phyloP scores from a whole-genome alignment of 1,139 yeast genomes.

The Taphrina deformans region DNA sequence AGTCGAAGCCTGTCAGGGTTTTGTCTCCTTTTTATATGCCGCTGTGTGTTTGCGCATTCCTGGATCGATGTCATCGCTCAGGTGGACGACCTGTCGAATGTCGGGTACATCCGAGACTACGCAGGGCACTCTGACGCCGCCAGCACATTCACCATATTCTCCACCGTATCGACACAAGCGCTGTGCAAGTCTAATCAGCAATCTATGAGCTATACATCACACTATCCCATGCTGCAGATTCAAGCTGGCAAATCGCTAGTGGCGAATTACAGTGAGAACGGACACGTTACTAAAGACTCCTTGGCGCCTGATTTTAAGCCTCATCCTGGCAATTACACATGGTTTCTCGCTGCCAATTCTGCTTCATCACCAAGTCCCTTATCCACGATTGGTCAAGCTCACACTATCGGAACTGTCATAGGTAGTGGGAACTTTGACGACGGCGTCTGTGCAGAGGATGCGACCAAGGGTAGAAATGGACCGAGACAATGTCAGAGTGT shows the following conservation, averaged over 20 bases:
- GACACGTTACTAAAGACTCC: conserved; percentile 39
- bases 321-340: conserved; percentile 40
- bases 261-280: conserved; percentile 39
- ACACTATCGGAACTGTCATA: conserved; percentile 31
- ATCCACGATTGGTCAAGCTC: conserved; percentile 34
- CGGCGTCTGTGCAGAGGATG: conserved; percentile 39
- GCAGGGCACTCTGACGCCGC: conserved; percentile 26
- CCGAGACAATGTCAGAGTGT: conserved; percentile 37
- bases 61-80: conserved; percentile 30
- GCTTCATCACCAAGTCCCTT: conserved; percentile 33
- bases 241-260: conserved; percentile 37
- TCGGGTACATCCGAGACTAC: conserved; percentile 29
- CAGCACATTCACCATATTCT: conserved; percentile 8
- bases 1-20: not conserved
- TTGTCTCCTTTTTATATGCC: not conserved
- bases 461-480: conserved; percentile 35
- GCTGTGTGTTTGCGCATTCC: conserved; percentile 3
- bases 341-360: conserved; percentile 33
- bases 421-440: conserved; percentile 40
- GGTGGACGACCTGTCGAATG: conserved; percentile 1
- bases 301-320: conserved; percentile 39
- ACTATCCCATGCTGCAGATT: conserved; percentile 39
- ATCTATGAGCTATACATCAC: conserved; percentile 35
- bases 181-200: conserved; percentile 37
- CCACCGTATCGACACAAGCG: not conserved